Evolutionary conservation across 23 red algal species (phyloP), one percentile per base, ranked within the genome.

Genomic region (Gracilariopsis chorda): DNA sequence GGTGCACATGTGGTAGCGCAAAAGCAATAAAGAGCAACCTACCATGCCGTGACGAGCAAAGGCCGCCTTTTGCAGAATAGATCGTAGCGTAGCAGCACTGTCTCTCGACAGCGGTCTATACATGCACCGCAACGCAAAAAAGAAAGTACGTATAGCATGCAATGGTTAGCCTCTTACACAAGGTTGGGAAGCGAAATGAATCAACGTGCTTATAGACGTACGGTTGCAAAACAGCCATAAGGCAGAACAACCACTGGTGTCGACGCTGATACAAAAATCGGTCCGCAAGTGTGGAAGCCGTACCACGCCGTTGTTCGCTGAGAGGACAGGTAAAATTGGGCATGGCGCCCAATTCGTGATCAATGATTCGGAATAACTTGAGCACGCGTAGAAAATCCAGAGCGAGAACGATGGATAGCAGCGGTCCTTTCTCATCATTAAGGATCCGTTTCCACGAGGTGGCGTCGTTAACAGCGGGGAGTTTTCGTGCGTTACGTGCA

Each of bases 21-120:
- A n/a, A n/a, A n/a, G n/a, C n/a, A 62, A 63, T 9, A 7, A 6
- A 33, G 34, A 27, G 62, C 21, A 88, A 77, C 83, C 48, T 88
- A 88, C 83, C 11, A 45, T 41, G 12, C 40, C 63, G 24, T 41
- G 57, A 30, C 83, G 83, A 27, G 47, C 83, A 33, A 73, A 68
- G 11, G 39, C 41, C 41, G 65, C 83, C 52, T 88, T 88, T 62
- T 37, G 83, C 28, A 88, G 83, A 68, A 88, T 41, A 9, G 83
- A 88, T 42, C 83, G 62, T 35, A 88, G 20, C 27, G 61, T 34
- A 37, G 83, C 62, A 10, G 65, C 69, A 69, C 47, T 25, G 14
- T 88, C 83, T 9, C 48, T 32, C 12, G 64, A 52, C 25, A 88
- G 30, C 4, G 83, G 83, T 24, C 83, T 88, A 24, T 7, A 20